Percentiles rank a stretch among this genome's conserved stretches.
These are phyloP conservation scores for Lentinus brumalis DNA, from an alignment of 768 basidiomycete genomes.

Conservation along the genomic window DNA sequence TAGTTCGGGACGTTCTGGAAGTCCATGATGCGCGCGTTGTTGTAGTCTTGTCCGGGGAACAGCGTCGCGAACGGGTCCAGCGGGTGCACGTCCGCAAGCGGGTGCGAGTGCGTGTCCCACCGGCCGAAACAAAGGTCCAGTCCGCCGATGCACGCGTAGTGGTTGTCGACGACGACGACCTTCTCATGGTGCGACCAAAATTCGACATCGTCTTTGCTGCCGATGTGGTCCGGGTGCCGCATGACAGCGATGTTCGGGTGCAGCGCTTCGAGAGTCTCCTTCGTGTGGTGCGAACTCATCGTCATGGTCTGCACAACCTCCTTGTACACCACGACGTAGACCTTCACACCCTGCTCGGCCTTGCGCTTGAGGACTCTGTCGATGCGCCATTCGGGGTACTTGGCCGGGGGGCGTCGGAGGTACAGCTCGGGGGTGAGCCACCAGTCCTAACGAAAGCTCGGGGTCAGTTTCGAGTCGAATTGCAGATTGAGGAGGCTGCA, in stretches of 20 bases:
- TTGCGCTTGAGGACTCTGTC: constrained; percentile 85
- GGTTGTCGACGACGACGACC: constrained; percentile 86
- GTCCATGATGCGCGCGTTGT: constrained; percentile 85
- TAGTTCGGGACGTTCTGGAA: constrained; percentile 82
- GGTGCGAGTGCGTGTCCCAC: constrained; percentile 93
- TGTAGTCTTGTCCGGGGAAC: constrained; percentile 94
- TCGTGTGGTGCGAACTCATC: constrained; percentile 86
- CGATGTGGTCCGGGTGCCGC: constrained; percentile 90
- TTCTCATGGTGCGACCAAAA: constrained; percentile 97
- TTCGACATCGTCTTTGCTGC: constrained; percentile 77
- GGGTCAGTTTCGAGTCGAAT: background rate
- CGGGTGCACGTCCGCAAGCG: constrained; percentile 90
- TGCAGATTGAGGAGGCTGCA: background rate
- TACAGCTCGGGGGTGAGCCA: constrained; percentile 96
- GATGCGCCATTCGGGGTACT: constrained; percentile 85
- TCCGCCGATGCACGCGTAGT: constrained; percentile 86
- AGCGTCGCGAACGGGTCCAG: constrained; percentile 79
- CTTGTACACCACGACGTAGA: constrained; percentile 94
- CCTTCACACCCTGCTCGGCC: constrained; percentile 88
- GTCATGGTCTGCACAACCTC: constrained; percentile 94
- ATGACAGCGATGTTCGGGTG: constrained; percentile 88
- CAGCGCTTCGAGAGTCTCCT: constrained; percentile 75
- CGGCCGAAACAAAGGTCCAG: constrained; percentile 96
- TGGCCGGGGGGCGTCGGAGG: constrained; percentile 87
- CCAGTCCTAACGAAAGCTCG: constrained; percentile 59